Percentiles rank a stretch among this genome's conserved stretches.
phyloP scores from a whole-genome alignment of 2,329 filamentous ascomycete species.

The Stachybotrys echinatus region DNA sequence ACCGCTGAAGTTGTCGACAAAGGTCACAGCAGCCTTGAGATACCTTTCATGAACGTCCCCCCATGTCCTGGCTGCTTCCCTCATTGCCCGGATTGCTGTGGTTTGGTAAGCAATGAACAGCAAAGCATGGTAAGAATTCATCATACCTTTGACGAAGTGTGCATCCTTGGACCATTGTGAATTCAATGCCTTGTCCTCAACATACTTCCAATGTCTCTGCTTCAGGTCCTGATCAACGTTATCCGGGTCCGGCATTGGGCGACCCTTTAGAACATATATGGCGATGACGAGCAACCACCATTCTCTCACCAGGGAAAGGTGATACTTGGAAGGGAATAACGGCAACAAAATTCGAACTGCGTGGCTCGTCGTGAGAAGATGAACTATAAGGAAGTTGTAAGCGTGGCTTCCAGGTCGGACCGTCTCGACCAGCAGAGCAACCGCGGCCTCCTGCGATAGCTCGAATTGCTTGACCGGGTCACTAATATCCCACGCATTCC shows the following conservation, averaged over 20 bases:
- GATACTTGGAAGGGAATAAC: conserved; percentile 65
- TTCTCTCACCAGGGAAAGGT: conserved; percentile 69
- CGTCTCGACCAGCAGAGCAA: conserved; percentile 58
- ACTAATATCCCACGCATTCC: conserved; percentile 77
- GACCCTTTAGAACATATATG: conserved; percentile 69
- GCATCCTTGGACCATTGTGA: conserved; percentile 66
- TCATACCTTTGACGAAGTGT: conserved; percentile 76
- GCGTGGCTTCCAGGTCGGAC: conserved; percentile 51
- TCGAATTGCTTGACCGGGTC: conserved; percentile 71
- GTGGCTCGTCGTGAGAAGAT: conserved; percentile 80
- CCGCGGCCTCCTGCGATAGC: conserved; percentile 59
- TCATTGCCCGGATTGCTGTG: conserved; percentile 65
- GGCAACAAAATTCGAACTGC: conserved; percentile 84
- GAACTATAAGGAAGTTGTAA: conserved; percentile 80
- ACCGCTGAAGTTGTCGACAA: conserved; percentile 67
- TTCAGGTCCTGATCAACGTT: conserved; percentile 55
- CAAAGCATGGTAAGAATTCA: background rate
- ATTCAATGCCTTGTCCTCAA: conserved; percentile 64
- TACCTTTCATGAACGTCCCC: conserved; percentile 63
- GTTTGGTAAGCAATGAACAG: conserved; percentile 3
- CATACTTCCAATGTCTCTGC: conserved; percentile 70
- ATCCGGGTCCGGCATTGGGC: conserved; percentile 67
- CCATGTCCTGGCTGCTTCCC: conserved; percentile 70
- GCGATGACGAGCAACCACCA: conserved; percentile 85
- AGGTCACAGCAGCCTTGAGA: conserved; percentile 62